Percentiles rank a stretch among this genome's conserved stretches.
These are phyloP conservation scores for Biscogniauxia mediterranea DNA, from an alignment of 2,329 filamentous ascomycete genomes.

Conservation along the genomic window DNA sequence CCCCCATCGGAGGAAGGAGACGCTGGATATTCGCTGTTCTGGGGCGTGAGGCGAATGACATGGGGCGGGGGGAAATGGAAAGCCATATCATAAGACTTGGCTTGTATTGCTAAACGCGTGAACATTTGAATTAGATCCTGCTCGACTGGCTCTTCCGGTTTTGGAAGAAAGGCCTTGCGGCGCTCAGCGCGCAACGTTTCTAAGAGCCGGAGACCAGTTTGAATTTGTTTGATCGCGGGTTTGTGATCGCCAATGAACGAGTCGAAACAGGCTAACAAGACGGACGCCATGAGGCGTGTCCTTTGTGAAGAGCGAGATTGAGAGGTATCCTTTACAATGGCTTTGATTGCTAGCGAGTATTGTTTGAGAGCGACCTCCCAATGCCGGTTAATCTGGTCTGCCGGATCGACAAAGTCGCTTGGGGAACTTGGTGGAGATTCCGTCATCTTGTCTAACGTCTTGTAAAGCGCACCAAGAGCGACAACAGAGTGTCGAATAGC, in stretches of 20 bases:
- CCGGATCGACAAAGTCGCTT: slow-evolving; percentile 29
- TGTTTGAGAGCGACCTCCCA: slow-evolving; percentile 60
- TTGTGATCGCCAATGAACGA: slow-evolving; percentile 64
- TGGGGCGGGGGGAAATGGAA: slow-evolving; percentile 64
- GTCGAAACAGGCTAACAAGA: slow-evolving; percentile 67
- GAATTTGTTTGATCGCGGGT: slow-evolving; percentile 61
- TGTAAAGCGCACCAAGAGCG: slow-evolving; percentile 65
- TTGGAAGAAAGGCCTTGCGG: slow-evolving; percentile 37
- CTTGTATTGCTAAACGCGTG: slow-evolving; percentile 61
- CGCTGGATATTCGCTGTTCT: slow-evolving; percentile 33
- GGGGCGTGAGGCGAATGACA: slow-evolving; percentile 52
- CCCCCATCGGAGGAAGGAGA: slow-evolving; percentile 44
- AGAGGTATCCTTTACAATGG: slow-evolving; percentile 45
- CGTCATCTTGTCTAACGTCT: slow-evolving; percentile 59
- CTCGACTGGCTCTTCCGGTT: slow-evolving; percentile 50
- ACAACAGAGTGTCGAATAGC: slow-evolving; percentile 65
- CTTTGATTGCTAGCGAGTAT: slow-evolving; percentile 56
- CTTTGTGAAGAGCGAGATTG: slow-evolving; percentile 47
- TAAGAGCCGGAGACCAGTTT: slow-evolving; percentile 54
- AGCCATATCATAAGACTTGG: slow-evolving; percentile 67
- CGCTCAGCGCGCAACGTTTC: slow-evolving; percentile 51
- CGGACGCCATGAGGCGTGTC: slow-evolving; percentile 61
- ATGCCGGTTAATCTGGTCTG: slow-evolving; percentile 46
- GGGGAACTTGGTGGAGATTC: slow-evolving; percentile 51
- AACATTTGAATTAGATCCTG: slow-evolving; percentile 63